Evolutionary conservation across 179 eudicot genomes (phyloP), one percentile per base, ranked within the genome.

Genomic region (Beta corolliflora): DNA sequence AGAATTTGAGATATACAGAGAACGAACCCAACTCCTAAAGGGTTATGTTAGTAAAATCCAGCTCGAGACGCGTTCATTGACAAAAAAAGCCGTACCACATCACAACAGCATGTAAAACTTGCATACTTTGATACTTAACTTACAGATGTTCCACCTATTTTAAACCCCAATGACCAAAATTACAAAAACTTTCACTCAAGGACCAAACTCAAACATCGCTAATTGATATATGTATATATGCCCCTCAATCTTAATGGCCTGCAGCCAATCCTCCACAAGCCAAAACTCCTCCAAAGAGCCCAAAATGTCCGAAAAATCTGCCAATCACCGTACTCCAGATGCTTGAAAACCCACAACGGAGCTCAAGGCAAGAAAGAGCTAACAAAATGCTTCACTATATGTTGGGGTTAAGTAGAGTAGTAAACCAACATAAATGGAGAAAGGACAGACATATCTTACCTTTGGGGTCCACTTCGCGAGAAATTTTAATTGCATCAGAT

Each of bases 391-490:
- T 73, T 73, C 60, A 45, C 55, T 31, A 3, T 3, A 36, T 36
- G 41, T 36, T 36, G 4, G 41, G 41, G 41, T 11, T 65, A 64
- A 44, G 44, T 52, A 0, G 25, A 23, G 19, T 14, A 7, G 12
- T 53, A 23, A n/a, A 48, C n/a, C 29, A 73, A 5, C 50, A 25
- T 19, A 52, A 50, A 60, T 16, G 31, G 63, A 21, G 23, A 56
- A 54, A 25, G 25, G 7, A 21, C 41, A 73, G 15, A 66, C 54
- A 1, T 41, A n/a, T 9, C 4, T 41, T 77, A 94, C 99, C 99
- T 89, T 88, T 89, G 52, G 98, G 99, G 75, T 97, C 98, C 63
- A 97, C 97, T 87, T 97, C 99, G 81, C 99, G 93, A 74, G 99
- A 87, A 78, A 97, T 93, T 85, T 94, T 97, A 73, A 97, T 97